Evolutionary conservation across 2,329 filamentous ascomycete genomes (phyloP).

Genomic region (Iodosphaeria phyllophila): DNA sequence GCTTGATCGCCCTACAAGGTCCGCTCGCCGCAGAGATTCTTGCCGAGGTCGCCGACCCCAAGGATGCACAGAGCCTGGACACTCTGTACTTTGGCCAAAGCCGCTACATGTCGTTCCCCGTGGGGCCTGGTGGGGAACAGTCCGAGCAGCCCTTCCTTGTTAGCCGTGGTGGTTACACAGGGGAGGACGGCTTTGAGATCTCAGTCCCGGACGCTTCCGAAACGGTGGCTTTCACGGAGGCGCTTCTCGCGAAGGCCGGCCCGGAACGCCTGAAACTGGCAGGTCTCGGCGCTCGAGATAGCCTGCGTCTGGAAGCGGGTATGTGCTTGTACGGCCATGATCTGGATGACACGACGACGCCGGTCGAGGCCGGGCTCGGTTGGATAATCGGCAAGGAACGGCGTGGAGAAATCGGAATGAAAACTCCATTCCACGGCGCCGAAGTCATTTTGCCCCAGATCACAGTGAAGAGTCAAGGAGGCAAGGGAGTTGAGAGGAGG

Average conservation of each 20-base stretch:
- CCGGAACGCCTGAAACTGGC: slow-evolving; percentile 52
- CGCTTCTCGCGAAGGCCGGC: slow-evolving; percentile 47
- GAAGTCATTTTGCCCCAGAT: slow-evolving; percentile 63
- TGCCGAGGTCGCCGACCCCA: slow-evolving; percentile 30
- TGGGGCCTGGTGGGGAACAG: slow-evolving; percentile 33
- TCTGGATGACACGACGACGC: slow-evolving; percentile 56
- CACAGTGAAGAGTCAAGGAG: slow-evolving; percentile 53
- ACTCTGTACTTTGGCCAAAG: slow-evolving; percentile 70
- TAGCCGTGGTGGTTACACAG: slow-evolving; percentile 84
- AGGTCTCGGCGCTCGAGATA: slow-evolving; percentile 80
- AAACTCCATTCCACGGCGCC: slow-evolving; percentile 69
- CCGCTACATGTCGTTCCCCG: slow-evolving; percentile 43
- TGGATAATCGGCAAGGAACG: slow-evolving; percentile 81
- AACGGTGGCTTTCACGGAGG: slow-evolving; percentile 46
- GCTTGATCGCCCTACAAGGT: slow-evolving; percentile 78
- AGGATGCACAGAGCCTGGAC: slow-evolving; percentile 35
- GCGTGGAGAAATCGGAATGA: slow-evolving; percentile 21
- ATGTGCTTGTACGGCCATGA: slow-evolving; percentile 99
- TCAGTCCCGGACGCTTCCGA: slow-evolving; percentile 56
- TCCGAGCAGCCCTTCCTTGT: slow-evolving; percentile 43
- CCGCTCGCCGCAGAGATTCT: slow-evolving; percentile 58
- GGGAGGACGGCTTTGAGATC: slow-evolving; percentile 96
- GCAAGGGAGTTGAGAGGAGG: slow-evolving; percentile 47
- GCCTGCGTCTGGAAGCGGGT: slow-evolving; percentile 80
- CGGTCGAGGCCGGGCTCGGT: slow-evolving; percentile 34